Base-by-base conservation (phyloP, 75 land plant genomes). In the Pinus tabuliformis region DNA sequence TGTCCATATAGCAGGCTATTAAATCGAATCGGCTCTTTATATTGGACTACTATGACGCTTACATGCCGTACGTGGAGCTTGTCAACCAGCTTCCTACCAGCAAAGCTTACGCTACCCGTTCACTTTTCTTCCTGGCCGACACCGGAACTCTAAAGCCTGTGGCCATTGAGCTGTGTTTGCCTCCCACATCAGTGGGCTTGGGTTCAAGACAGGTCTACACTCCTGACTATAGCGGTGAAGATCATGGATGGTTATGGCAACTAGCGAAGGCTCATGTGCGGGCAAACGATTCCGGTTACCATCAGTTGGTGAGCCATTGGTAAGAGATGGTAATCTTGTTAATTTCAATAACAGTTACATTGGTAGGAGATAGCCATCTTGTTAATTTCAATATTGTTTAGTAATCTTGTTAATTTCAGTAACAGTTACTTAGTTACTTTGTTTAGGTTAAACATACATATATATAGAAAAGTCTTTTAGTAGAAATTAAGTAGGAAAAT, bases 241-340 rank as follows among this genome's bases (percentile, higher is more conserved):
- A 39, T 39, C 42, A 5, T 39, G 42, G 42, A 39, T 39, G 42
- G 42, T 39, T 39, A 39, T 93, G 96, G 96, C 82, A 80, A 45
- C 83, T 93, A 39, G 86, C 91, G 2, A 93, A 93, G 70, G 85
- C 89, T 68, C 85, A 93, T 75, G 92, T 78, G 16, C 73, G 78
- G 15, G 83, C 79, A 6, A 87, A 88, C 75, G 92, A 93, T 74
- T 75, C 91, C 13, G 87, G 87, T 13, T 54, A 72, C 54, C 95
- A 93, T 77, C 91, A 90, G 65, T 78, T 90, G 18, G 72, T 86
- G 37, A 85, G 87, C 75, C 92, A 93, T 78, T 90, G 87, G 92
- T 88, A 82, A 52, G 20, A 5, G 9, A 6, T 60, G 1, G 61
- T 30, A 30, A 30, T 30, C 1, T 30, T 1, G 30, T 30, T 30